Evolutionary conservation across 73 alveolate genomes (phyloP), one percentile per base, ranked within the genome.

Genomic region (Tetrahymena thermophila): DNA sequence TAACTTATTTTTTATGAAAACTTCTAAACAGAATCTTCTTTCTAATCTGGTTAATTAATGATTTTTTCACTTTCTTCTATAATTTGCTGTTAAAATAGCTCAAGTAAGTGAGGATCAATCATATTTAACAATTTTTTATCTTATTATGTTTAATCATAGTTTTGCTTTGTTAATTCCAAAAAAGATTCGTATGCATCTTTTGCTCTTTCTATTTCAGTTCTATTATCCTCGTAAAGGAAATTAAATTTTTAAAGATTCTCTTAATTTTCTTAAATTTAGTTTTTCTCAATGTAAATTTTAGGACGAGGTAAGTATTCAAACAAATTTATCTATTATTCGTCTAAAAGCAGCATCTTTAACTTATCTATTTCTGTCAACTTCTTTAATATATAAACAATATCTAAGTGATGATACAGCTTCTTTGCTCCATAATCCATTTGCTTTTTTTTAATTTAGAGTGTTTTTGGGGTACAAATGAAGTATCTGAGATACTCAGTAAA

Each of bases 271-370:
- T n/a, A 11, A 71, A 5, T 28, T 71, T 71, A n/a, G 89, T 11
- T 71, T 31, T 71, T 16, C 31, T 71, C 3, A 23, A 71, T 71
- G 37, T 25, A 71, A 37, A 94, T 94, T 14, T 44, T 71, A 34
- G 96, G 96, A 85, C 93, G 93, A 17, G 96, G 96, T 16, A 94
- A 40, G 35, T 94, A 94, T 85, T 94, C 96, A 94, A 94, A 94
- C 93, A 94, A 35, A 28, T 94, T 85, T 7, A 94, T 84, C n/a
- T 94, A 85, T 13, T 94, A 57, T 13, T 42, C 84, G 85, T 83
- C 85, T 0, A 94, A 38, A 13, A 94, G 93, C 10, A 94, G 35
- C 35, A 35, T 83, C 85, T 94, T 94, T 35, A 94, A 38, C 85
- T 94, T 94, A 71, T 94, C 96, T 16, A 94, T 85, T 94, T 94